These are phyloP conservation scores for Arthrinium phaeospermum DNA, from an alignment of 2,329 filamentous ascomycete species.

Conservation along the genomic window DNA sequence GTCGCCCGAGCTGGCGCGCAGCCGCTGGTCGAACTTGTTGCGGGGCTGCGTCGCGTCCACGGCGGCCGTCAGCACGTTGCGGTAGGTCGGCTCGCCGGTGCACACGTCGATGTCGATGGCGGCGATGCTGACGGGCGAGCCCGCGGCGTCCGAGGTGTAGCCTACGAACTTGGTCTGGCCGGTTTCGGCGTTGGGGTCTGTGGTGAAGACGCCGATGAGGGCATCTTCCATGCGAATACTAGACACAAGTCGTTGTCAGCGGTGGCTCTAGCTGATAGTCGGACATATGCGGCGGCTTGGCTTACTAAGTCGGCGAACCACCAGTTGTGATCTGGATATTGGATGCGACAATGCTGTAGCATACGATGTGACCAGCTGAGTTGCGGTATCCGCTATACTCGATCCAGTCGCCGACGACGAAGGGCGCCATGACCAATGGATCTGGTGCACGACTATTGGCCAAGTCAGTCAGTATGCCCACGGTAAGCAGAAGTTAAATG, in stretches of 20 bases:
- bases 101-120: conserved; percentile 50
- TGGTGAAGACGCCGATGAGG: conserved; percentile 45
- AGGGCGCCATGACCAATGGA: conserved; percentile 46
- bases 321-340: conserved; percentile 46
- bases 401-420: conserved; percentile 47
- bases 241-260: conserved; percentile 35
- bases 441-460: conserved; percentile 39
- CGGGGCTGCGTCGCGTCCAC: conserved; percentile 38
- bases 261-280: background rate
- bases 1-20: conserved; percentile 33
- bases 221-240: conserved; percentile 50
- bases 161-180: conserved; percentile 35
- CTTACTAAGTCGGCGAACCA: conserved; percentile 23
- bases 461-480: background rate
- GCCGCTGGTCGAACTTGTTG: conserved; percentile 47
- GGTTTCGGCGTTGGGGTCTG: conserved; percentile 40
- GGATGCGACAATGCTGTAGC: conserved; percentile 39
- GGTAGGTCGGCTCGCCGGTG: conserved; percentile 44
- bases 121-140: conserved; percentile 40
- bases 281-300: background rate
- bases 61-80: conserved; percentile 40
- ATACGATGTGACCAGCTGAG: conserved; percentile 40
- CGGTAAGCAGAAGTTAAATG: background rate
- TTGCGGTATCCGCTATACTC: conserved; percentile 44
- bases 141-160: conserved; percentile 40